Evolutionary conservation across 2,329 filamentous ascomycete genomes (phyloP), one percentile per base, ranked within the genome.

Genomic region (Xylaria sp.): DNA sequence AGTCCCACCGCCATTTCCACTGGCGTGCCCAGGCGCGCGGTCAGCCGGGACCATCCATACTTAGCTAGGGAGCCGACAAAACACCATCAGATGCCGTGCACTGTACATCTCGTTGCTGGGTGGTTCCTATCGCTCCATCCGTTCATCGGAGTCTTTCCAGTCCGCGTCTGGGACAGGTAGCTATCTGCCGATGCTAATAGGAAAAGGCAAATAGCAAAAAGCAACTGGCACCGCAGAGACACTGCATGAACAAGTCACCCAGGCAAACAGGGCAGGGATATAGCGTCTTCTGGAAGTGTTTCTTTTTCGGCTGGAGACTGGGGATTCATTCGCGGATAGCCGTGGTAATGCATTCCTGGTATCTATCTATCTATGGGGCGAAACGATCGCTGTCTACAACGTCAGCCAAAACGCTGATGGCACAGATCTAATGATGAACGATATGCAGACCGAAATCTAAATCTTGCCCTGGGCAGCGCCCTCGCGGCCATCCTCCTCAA

Each of bases 401-500:
- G 54, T 58, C 51, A 60, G 49, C 55, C 44, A 21, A 52, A 55
- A 53, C 23, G 51, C 52, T 33, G 44, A 49, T 40, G 13, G 38
- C 35, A 40, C 35, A 58, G 43, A 60, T 62, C 48, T 63, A 62
- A 43, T 31, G 11, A 21, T 27, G 15, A n/a, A 62, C 41, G 33
- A 27, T 49, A 43, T 17, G 38, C 13, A 25, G n/a, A 54, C 55
- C 37, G 48, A 37, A 52, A 41, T 67, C 62, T 69, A 74, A 23
- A 71, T 61, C 65, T 71, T 74, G 61, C 69, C 73, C 60, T 72
- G 62, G 25, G 69, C 71, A 11, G 71, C 68, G n/a, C 75, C 75
- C 61, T 75, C 73, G 19, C 75, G 73, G 38, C 73, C 74, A 49
- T 76, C 79, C 48, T 83, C 83, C 71, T 94, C 91, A 49, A 84